A percentile compares a stretch with the other conserved stretches of the same genome.
Evolutionary conservation across 2,329 filamentous ascomycete species (phyloP).

Genomic region (Gliomastix tumulicola): DNA sequence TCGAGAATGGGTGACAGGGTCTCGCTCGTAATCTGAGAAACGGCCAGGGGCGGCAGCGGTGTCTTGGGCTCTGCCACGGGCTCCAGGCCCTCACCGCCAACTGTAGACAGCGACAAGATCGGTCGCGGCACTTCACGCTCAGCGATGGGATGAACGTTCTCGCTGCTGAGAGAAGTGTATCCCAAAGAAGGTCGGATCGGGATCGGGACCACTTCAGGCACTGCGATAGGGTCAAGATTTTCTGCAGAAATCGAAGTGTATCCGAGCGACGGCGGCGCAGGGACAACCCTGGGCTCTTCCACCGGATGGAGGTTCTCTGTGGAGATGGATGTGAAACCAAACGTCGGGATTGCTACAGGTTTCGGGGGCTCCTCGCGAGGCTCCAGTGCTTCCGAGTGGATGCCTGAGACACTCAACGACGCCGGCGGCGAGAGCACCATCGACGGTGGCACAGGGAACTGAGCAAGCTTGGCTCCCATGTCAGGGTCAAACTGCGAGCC

Average conservation of each 20-base stretch:
- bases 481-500: slow-evolving; percentile 43
- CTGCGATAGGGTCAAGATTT: too few relatives aligned
- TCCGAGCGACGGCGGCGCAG: slow-evolving; percentile 22
- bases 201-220: too few relatives aligned
- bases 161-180: too few relatives aligned
- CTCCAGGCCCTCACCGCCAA: slow-evolving; percentile 15
- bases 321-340: too few relatives aligned
- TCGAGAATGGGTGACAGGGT: slow-evolving; percentile 17
- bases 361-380: slow-evolving; percentile 33
- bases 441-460: slow-evolving; percentile 47
- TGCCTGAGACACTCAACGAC: slow-evolving; percentile 34
- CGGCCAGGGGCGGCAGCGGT: slow-evolving; percentile 16
- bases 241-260: slow-evolving; percentile 11
- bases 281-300: slow-evolving; percentile 1
- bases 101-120: slow-evolving; percentile 9
- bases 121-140: slow-evolving; percentile 6
- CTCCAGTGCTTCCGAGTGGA: slow-evolving; percentile 36
- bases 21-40: slow-evolving; percentile 32
- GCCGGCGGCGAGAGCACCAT: slow-evolving; percentile 25
- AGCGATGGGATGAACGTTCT: too few relatives aligned
- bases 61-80: slow-evolving; percentile 19
- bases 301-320: slow-evolving; percentile 26
- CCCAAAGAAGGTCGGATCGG: too few relatives aligned
- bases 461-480: slow-evolving; percentile 43
- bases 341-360: too few relatives aligned